Evolutionary conservation across 2,329 filamentous ascomycete species (phyloP).

Genomic region (Neofusicoccum ribis): DNA sequence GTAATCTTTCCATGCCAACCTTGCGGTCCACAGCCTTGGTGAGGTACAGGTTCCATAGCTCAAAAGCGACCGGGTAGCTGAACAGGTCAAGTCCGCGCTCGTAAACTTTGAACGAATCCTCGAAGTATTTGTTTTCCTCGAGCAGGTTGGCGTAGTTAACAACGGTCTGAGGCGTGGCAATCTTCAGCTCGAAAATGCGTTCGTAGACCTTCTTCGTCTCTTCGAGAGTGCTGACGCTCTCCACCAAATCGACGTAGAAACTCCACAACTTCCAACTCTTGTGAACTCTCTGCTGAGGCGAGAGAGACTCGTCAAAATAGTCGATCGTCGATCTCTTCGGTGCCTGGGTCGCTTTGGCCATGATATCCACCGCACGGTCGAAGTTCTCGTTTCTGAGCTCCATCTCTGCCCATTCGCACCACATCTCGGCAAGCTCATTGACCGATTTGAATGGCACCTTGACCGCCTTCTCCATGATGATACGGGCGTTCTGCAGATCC

Average conservation of each 20-base stretch:
- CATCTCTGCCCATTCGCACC: conserved; percentile 99
- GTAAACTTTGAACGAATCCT: conserved; percentile 97
- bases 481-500: conserved; percentile 78
- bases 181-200: conserved; percentile 94
- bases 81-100: conserved; percentile 97
- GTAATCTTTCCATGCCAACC: conserved; percentile 88
- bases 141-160: conserved; percentile 97
- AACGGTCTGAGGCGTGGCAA: conserved; percentile 95
- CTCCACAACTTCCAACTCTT: conserved; percentile 99
- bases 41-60: conserved; percentile 97
- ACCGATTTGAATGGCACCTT: conserved; percentile 98
- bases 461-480: conserved; percentile 97
- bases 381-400: conserved; percentile 95
- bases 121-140: conserved; percentile 92
- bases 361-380: conserved; percentile 88
- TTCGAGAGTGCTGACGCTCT: conserved; percentile 86
- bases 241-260: conserved; percentile 97
- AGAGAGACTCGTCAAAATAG: conserved; percentile 94
- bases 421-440: conserved; percentile 94
- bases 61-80: conserved; percentile 95
- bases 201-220: conserved; percentile 96
- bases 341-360: conserved; percentile 96
- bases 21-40: conserved; percentile 96
- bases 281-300: conserved; percentile 93
- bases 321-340: conserved; percentile 98